These are phyloP conservation scores for Pelargonium cotyledonis DNA, from an alignment of 441 rosid genomes.

Conservation along the genomic window DNA sequence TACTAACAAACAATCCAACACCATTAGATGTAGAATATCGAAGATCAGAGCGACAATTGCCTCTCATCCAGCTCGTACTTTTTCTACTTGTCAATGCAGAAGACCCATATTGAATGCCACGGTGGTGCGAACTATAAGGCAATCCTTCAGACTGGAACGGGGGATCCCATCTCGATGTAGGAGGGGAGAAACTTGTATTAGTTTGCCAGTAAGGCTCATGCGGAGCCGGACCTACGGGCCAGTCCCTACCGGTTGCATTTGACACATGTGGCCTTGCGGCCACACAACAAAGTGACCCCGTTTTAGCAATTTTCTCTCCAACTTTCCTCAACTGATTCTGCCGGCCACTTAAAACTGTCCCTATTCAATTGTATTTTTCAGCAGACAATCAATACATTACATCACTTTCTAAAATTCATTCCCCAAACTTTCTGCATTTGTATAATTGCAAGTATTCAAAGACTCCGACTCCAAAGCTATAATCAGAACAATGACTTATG, in stretches of 20 bases:
- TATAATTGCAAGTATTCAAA: not conserved
- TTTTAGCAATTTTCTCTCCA: constrained; percentile 45
- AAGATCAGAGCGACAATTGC: constrained; percentile 26
- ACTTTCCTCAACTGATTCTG: constrained; percentile 15
- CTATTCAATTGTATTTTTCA: not conserved
- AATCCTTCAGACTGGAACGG: constrained; percentile 36
- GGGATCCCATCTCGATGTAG: constrained; percentile 47
- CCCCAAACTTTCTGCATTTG: not conserved
- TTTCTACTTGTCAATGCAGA: constrained; percentile 49
- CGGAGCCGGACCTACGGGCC: constrained; percentile 41
- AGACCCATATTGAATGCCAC: constrained; percentile 34
- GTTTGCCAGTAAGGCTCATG: constrained; percentile 57
- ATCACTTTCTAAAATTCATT: not conserved
- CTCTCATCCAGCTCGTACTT: constrained; percentile 37
- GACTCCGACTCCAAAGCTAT: not conserved
- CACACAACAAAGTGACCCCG: constrained; percentile 74
- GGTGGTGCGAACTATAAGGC: constrained; percentile 29
- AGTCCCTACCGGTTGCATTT: constrained; percentile 36
- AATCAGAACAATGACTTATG: not conserved
- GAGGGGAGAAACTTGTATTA: constrained; percentile 55
- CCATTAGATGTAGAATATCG: constrained; percentile 34
- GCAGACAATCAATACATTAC: constrained; percentile 4
- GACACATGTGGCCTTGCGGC: constrained; percentile 78
- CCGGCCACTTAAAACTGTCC: constrained; percentile 15
- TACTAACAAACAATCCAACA: constrained; percentile 29